These are phyloP conservation scores for Beauveria scarabaeidicola DNA, from an alignment of 2,329 filamentous ascomycete species.

Conservation along the genomic window DNA sequence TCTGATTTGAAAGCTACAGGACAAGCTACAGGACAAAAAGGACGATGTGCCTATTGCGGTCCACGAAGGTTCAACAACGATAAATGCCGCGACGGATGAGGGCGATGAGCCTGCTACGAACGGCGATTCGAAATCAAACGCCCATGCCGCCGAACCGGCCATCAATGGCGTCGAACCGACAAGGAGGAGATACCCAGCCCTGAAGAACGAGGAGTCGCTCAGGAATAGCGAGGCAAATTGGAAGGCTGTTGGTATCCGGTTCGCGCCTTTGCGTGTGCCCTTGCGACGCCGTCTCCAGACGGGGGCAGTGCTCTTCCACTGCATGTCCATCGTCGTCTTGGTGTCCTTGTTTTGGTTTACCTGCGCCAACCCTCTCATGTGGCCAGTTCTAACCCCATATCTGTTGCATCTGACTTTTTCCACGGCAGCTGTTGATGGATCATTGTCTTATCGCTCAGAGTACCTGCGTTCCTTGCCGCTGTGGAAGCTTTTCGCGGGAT, in stretches of 20 bases:
- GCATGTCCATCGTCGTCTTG: conserved; percentile 58
- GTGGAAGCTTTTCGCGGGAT: conserved; percentile 85
- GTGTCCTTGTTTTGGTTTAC: conserved; percentile 82
- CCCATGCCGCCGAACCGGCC: neutral
- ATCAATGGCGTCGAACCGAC: neutral
- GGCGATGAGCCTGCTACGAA: neutral
- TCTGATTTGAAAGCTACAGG: neutral
- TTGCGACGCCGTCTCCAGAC: conserved; percentile 67
- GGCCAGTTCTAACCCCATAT: conserved; percentile 72
- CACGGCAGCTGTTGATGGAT: conserved; percentile 66
- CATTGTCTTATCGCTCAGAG: conserved; percentile 64
- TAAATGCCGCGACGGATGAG: neutral
- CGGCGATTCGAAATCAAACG: conserved; percentile 4
- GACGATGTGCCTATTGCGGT: neutral
- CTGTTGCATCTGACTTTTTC: conserved; percentile 77
- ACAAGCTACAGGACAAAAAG: neutral
- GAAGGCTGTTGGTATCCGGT: conserved; percentile 56
- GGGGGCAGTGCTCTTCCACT: conserved; percentile 67
- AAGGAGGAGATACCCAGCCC: neutral
- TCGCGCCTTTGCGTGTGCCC: conserved; percentile 72
- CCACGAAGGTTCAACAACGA: neutral
- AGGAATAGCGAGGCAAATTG: conserved; percentile 15
- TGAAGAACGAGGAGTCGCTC: conserved; percentile 1
- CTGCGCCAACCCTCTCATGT: conserved; percentile 83
- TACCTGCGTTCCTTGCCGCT: conserved; percentile 63